phyloP scores from a whole-genome alignment of 495 filamentous ascomycete genomes.

The Opeltia flavorubescens region DNA sequence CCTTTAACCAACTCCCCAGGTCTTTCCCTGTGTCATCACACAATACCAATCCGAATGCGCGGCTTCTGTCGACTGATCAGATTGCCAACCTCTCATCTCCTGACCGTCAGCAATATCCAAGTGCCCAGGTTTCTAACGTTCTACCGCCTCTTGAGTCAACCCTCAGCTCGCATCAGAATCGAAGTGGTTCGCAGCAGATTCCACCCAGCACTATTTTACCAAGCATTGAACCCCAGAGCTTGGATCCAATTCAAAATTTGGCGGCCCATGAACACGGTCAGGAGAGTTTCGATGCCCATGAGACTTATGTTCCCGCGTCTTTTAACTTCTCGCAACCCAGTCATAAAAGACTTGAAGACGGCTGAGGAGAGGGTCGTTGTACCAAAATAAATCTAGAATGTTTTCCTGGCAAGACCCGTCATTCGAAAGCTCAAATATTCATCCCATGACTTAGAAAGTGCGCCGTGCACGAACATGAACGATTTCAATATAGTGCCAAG shows the following conservation, averaged over 20 bases:
- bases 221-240: constrained; percentile 2
- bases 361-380: too few relatives aligned
- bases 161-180: constrained; percentile 2
- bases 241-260: background rate
- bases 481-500: too few relatives aligned
- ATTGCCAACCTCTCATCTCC: background rate
- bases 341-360: background rate
- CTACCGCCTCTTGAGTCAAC: constrained; percentile 11
- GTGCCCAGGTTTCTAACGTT: constrained; percentile 7
- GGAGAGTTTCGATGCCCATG: background rate
- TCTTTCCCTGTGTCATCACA: background rate
- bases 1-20: background rate
- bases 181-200: constrained; percentile 1
- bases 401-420: too few relatives aligned
- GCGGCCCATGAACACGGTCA: background rate
- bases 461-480: too few relatives aligned
- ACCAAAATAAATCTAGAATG: too few relatives aligned
- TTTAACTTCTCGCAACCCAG: background rate
- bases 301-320: background rate
- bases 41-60: background rate
- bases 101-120: constrained; percentile 1
- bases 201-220: constrained; percentile 3
- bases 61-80: constrained; percentile 3
- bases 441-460: too few relatives aligned
- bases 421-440: too few relatives aligned